Base-by-base conservation (phyloP, 1,284 basidiomycete species). In the Tilletia walkeri region DNA sequence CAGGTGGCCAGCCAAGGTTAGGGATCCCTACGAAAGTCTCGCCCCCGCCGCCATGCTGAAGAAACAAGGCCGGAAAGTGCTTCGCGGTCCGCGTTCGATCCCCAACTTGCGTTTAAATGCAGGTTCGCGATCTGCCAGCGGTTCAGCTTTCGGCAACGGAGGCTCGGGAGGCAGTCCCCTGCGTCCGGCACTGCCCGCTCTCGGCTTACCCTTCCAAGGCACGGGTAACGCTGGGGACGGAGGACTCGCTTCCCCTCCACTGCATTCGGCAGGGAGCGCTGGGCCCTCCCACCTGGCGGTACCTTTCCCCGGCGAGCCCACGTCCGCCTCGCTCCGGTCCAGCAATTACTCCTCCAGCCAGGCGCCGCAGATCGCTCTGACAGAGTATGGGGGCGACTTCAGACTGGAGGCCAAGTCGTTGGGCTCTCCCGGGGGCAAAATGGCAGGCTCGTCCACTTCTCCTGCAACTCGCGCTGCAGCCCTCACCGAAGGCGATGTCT, bases 401-500 rank as follows among this genome's bases (percentile, higher is more conserved):
- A 18, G 36, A 18, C 38, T 39, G 59, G 59, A 63, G 36, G 36
- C 59, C 38, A 41, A 24, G 10, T 63, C 59, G 3, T 63, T 34
- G 34, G 12, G 34, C 59, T 39, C 59, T 14, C 18, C 59, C 34
- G 34, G 34, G 12, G 24, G 20, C 10, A 12, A 20, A 1, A 24
- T 2, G 20, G 34, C 59, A 18, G 59, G 36, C 9, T 34, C 30
- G 20, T 24, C 56, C 56, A 14, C 24, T 41, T 63, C 59, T 3
- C 59, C 59, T 38, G 18, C 9, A 14, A 34, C 16, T 38, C 59
- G 59, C 16, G 4, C 59, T 3, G 36, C 12, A 7, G 59, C 34
- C 4, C 34, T 63, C 14, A 63, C 59, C 14, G 59, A 63, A n/a
- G 59, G 59, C 39, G 59, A 63, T 39, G 59, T 63, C 59, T 63